phyloP scores from a whole-genome alignment of 2,329 filamentous ascomycete species.

The Byssothecium circinans region DNA sequence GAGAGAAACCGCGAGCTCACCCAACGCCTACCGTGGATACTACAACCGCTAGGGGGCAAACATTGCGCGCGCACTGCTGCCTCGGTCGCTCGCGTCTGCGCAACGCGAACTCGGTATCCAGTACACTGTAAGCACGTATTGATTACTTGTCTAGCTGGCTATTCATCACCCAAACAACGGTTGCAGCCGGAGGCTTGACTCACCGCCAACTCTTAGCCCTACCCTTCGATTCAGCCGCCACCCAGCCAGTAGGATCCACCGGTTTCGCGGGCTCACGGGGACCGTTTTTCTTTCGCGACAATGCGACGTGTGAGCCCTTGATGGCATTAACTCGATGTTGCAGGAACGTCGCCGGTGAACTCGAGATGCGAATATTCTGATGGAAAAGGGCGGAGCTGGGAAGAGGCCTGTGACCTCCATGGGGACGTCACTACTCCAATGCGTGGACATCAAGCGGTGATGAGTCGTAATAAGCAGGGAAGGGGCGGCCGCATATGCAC shows the following conservation, averaged over 20 bases:
- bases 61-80: background rate
- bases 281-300: background rate
- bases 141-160: background rate
- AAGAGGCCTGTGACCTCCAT: too few relatives aligned
- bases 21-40: background rate
- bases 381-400: too few relatives aligned
- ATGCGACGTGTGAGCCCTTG: background rate
- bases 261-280: background rate
- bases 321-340: too few relatives aligned
- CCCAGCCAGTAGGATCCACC: background rate
- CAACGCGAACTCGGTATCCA: background rate
- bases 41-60: background rate
- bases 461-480: too few relatives aligned
- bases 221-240: constrained; percentile 1
- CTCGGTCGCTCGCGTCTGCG: background rate
- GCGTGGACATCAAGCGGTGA: too few relatives aligned
- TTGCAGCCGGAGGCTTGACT: background rate
- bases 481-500: too few relatives aligned
- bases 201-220: constrained; percentile 1
- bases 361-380: too few relatives aligned
- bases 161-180: background rate
- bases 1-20: background rate
- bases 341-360: too few relatives aligned
- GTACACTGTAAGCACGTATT: background rate
- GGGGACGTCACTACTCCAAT: too few relatives aligned